phyloP scores from a whole-genome alignment of 2,329 filamentous ascomycete species.

The Trichoderma breve region DNA sequence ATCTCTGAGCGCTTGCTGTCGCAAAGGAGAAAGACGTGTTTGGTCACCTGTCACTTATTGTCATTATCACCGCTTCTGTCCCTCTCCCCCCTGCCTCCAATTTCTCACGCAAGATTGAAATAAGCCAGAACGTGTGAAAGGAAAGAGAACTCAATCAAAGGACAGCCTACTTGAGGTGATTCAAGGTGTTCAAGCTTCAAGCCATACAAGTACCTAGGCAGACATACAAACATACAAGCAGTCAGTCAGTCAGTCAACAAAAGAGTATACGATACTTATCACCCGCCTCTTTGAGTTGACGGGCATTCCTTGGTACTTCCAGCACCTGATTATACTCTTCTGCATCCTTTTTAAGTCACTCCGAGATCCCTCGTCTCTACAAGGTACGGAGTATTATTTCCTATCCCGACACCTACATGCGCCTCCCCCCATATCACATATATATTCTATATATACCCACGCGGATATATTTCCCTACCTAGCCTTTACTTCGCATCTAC shows the following conservation, averaged over 20 bases:
- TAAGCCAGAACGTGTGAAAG: background rate
- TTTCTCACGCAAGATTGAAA: background rate
- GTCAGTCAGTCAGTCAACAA: background rate
- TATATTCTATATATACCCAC: background rate
- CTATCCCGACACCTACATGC: background rate
- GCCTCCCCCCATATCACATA: background rate
- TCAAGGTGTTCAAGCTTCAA: background rate
- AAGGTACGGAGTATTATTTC: background rate
- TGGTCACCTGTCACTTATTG: background rate
- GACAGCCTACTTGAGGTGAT: background rate
- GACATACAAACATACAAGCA: background rate
- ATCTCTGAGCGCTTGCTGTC: background rate
- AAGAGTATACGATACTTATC: background rate
- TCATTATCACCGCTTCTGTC: background rate
- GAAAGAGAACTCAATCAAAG: background rate
- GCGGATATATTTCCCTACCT: background rate
- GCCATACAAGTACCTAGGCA: background rate
- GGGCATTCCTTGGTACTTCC: background rate
- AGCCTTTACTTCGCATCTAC: background rate
- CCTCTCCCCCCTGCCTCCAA: background rate
- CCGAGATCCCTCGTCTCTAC: background rate
- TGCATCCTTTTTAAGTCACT: background rate
- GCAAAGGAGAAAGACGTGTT: background rate
- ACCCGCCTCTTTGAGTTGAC: background rate
- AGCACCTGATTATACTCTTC: background rate